Evolutionary conservation across 2,329 filamentous ascomycete species (phyloP).

Genomic region (Furcasterigmium furcatum): DNA sequence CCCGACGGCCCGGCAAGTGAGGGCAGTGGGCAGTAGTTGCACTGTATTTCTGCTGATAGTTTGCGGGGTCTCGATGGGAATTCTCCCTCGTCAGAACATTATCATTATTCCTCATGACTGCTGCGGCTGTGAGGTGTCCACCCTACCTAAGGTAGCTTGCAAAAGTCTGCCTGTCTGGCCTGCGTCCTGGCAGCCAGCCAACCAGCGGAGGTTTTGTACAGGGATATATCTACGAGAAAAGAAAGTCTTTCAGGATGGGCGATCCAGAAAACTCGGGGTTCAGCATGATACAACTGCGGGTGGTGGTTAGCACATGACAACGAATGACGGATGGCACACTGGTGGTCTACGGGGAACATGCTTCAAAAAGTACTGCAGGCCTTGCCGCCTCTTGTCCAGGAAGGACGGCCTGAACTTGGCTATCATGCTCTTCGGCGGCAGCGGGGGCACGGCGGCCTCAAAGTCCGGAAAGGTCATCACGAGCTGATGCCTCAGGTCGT

Average conservation of each 20-base stretch:
- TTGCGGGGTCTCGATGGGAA: neutral
- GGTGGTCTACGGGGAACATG: conserved; percentile 42
- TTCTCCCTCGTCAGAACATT: conserved; percentile 4
- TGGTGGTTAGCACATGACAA: conserved; percentile 14
- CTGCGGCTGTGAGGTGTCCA: neutral
- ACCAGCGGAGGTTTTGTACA: too few species aligned
- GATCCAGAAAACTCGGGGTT: conserved; percentile 93
- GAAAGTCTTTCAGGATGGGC: conserved; percentile 86
- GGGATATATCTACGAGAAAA: conserved; percentile 55
- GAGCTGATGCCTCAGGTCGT: conserved; percentile 72
- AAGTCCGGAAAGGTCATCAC: conserved; percentile 80
- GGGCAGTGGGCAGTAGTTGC: too few species aligned
- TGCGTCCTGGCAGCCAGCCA: too few species aligned
- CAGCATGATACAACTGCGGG: conserved; percentile 73
- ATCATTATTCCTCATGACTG: conserved; percentile 7
- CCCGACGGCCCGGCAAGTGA: too few species aligned
- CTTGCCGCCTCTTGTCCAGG: conserved; percentile 77
- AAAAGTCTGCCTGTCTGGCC: too few species aligned
- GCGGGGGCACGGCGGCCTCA: conserved; percentile 76
- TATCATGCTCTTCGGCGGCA: conserved; percentile 89
- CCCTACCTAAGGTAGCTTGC: too few species aligned
- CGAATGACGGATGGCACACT: neutral
- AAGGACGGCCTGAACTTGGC: conserved; percentile 83
- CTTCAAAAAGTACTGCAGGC: conserved; percentile 92
- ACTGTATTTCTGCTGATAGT: too few species aligned